These are phyloP conservation scores for Lachnum nothofagi DNA, from an alignment of 2,329 filamentous ascomycete genomes.

Conservation along the genomic window DNA sequence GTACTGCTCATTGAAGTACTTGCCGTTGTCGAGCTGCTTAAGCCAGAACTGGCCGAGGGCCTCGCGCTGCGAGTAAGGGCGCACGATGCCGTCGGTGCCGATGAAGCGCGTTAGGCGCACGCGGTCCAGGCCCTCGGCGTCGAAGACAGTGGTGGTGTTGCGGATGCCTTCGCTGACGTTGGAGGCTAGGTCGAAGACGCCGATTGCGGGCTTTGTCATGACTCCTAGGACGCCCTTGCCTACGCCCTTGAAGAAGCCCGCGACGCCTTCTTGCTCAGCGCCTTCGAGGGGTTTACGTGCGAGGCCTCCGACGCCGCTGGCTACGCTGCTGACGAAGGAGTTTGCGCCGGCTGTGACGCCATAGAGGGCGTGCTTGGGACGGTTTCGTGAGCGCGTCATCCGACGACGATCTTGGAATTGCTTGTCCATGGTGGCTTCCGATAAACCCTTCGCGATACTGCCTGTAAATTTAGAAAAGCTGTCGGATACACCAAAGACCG, in stretches of 20 bases:
- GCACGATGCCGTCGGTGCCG: slow-evolving; percentile 84
- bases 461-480: slow-evolving; percentile 97
- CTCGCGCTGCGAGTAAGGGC: slow-evolving; percentile 90
- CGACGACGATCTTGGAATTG: slow-evolving; percentile 95
- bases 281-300: slow-evolving; percentile 92
- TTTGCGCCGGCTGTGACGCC: slow-evolving; percentile 94
- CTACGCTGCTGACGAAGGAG: slow-evolving; percentile 85
- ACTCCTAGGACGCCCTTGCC: slow-evolving; percentile 90
- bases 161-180: slow-evolving; percentile 96
- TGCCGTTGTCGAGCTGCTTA: slow-evolving; percentile 94
- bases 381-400: slow-evolving; percentile 86
- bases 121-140: slow-evolving; percentile 87
- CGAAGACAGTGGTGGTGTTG: slow-evolving; percentile 97
- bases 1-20: slow-evolving; percentile 96
- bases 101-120: slow-evolving; percentile 92
- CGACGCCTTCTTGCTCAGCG: slow-evolving; percentile 87
- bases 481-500: slow-evolving; percentile 93
- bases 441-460: slow-evolving; percentile 91
- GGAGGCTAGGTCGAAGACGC: slow-evolving; percentile 92
- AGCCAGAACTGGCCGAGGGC: slow-evolving; percentile 97
- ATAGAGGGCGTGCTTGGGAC: slow-evolving; percentile 94
- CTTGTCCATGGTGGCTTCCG: slow-evolving; percentile 93
- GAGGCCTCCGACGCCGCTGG: slow-evolving; percentile 87
- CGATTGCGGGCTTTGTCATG: slow-evolving; percentile 95
- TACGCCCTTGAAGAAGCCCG: slow-evolving; percentile 95